Base-by-base conservation (phyloP, 306 rosid species). In the Canavalia gladiata region DNA sequence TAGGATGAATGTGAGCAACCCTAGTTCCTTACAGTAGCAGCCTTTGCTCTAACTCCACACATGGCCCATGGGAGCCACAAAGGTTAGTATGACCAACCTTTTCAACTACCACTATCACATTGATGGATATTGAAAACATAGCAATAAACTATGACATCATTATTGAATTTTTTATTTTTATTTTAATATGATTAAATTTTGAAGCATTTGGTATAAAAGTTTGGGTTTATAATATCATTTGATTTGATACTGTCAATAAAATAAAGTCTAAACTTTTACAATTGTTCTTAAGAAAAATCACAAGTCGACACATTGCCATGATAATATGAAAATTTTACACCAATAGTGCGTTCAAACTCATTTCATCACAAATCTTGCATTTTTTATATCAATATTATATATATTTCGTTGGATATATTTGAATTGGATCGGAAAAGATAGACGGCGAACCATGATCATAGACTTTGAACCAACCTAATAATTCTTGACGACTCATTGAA, bases 41-140 rank as follows among this genome's bases (percentile, higher is more conserved):
- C 56, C 57, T 43, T 75, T 55, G 10, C 4, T 8, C 60, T 4
- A 3, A 4, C 3, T 37, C 3, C 51, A 37, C 9, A 8, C 6
- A 8, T 42, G 33, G 35, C 78, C 35, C 55, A 46, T 69, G 54
- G 43, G 8, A 60, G 49, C 4, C 39, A 60, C 54, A 70, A 42
- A 8, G 78, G 78, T 37, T 63, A 72, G 7, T 35, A 7, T 58
- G 58, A 71, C 77, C 0, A 70, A 33, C 45, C n/a, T 69, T 68
- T 45, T 7, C 54, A 37, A 57, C 31, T 0, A n/a, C 25, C 37
- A 2, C 58, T 5, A 1, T 29, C 35, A 43, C 35, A 8, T 31
- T 51, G 11, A 77, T 4, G 7, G 1, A 66, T 6, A 11, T 6
- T 29, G 18, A 8, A 35, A 39, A 29, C 0, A 39, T 37, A 54